Conservation (phyloP, 192 early-diverging fungal genomes). For the Backusella sp. region DNA sequence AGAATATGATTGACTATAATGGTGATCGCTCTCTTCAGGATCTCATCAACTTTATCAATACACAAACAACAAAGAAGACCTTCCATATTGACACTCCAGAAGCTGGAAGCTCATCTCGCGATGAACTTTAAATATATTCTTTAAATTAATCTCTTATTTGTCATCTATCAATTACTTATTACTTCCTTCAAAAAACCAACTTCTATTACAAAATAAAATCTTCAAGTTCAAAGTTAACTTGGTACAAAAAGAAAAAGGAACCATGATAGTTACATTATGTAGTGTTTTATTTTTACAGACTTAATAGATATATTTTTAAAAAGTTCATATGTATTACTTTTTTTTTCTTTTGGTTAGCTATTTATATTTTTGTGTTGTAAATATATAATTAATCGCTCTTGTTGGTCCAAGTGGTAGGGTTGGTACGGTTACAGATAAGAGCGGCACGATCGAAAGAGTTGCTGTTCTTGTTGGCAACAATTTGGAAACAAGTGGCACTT, state of each 20-base stretch:
- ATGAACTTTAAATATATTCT: neutral
- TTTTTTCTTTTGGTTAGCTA: neutral
- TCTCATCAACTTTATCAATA: constrained; percentile 61
- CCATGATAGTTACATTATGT: neutral
- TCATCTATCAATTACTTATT: neutral
- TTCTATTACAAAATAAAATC: neutral
- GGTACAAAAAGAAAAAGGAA: neutral
- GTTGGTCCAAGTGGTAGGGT: constrained; percentile 29
- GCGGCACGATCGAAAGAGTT: constrained; percentile 89
- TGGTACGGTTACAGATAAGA: constrained; percentile 50
- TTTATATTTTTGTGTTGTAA: constrained; percentile 5
- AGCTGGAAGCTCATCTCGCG: neutral
- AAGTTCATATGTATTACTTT: neutral
- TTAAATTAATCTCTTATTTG: neutral
- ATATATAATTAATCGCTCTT: constrained; percentile 13
- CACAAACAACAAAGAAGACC: neutral
- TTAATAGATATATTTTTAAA: neutral
- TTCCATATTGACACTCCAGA: neutral
- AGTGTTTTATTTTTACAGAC: constrained; percentile 2
- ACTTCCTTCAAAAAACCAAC: no score
- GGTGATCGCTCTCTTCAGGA: constrained; percentile 77
- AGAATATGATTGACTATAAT: constrained; percentile 73
- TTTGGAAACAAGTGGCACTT: constrained; percentile 94
- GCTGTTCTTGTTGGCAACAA: constrained; percentile 95
- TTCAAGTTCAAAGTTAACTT: neutral